Conservation (phyloP, 108 stramenopile species). For the Cyclotella kingstonii region DNA sequence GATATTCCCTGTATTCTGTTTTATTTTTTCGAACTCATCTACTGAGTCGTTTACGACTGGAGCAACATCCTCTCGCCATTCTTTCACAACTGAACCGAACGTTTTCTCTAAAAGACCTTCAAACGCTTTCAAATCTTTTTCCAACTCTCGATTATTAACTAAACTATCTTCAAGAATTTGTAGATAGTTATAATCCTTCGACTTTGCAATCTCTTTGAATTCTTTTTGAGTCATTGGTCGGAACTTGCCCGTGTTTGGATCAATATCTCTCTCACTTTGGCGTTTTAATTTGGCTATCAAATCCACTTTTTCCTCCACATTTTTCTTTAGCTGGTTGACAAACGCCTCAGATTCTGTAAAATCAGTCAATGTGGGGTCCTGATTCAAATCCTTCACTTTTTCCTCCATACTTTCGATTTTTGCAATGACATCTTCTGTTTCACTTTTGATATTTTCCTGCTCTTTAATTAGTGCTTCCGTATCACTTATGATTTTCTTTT, state of each 20-base stretch:
- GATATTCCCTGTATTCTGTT: conserved; percentile 18
- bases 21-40: conserved; percentile 22
- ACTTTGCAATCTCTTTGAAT: conserved; percentile 23
- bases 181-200: conserved; percentile 32
- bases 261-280: conserved; percentile 31
- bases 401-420: conserved; percentile 43
- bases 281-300: conserved; percentile 40
- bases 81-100: conserved; percentile 34
- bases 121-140: conserved; percentile 41
- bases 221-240: conserved; percentile 38
- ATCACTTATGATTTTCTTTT: conserved; percentile 5
- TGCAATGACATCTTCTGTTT: conserved; percentile 39
- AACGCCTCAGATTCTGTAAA: conserved; percentile 32
- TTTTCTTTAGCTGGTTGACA: conserved; percentile 39
- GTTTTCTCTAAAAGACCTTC: conserved; percentile 36
- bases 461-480: conserved; percentile 22
- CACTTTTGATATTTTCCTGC: conserved; percentile 36
- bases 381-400: conserved; percentile 22
- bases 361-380: neutral
- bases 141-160: conserved; percentile 38
- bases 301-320: conserved; percentile 42
- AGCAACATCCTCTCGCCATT: conserved; percentile 31
- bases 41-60: conserved; percentile 1
- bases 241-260: conserved; percentile 48
- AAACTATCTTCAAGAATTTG: conserved; percentile 39